Conservation (phyloP, 2,329 filamentous ascomycete genomes). For the Venturiaceae sp. region DNA sequence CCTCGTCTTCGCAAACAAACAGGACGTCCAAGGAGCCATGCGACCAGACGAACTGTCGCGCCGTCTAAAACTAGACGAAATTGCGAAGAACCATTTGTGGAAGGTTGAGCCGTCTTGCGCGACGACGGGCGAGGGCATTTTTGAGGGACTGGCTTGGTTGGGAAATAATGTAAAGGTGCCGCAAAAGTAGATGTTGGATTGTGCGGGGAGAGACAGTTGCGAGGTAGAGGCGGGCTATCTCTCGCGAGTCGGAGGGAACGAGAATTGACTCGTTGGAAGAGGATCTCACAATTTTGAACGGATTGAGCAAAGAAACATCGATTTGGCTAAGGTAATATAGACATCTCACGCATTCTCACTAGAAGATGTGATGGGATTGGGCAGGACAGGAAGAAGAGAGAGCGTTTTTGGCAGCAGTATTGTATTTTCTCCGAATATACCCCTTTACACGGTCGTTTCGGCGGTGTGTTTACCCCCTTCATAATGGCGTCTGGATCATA, state of each 20-base stretch:
- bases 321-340: too few species aligned
- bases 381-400: neutral
- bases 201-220: neutral
- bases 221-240: too few species aligned
- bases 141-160: slow-evolving; percentile 42
- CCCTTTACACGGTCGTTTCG: slow-evolving; percentile 1
- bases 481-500: too few species aligned
- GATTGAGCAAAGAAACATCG: too few species aligned
- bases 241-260: too few species aligned
- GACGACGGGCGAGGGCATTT: slow-evolving; percentile 43
- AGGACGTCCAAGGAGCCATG: slow-evolving; percentile 71
- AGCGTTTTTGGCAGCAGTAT: neutral
- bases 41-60: slow-evolving; percentile 40
- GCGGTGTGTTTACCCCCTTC: too few species aligned
- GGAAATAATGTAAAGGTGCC: slow-evolving; percentile 41
- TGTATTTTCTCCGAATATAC: neutral
- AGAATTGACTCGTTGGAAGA: too few species aligned
- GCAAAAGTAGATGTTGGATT: slow-evolving; percentile 20
- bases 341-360: neutral
- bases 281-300: too few species aligned
- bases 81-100: slow-evolving; percentile 43
- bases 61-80: slow-evolving; percentile 35
- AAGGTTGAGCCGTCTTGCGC: slow-evolving; percentile 45
- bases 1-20: slow-evolving; percentile 99
- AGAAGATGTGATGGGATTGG: neutral